These are phyloP conservation scores for Didymella sp. DNA, from an alignment of 2,329 filamentous ascomycete genomes.

Conservation along the genomic window DNA sequence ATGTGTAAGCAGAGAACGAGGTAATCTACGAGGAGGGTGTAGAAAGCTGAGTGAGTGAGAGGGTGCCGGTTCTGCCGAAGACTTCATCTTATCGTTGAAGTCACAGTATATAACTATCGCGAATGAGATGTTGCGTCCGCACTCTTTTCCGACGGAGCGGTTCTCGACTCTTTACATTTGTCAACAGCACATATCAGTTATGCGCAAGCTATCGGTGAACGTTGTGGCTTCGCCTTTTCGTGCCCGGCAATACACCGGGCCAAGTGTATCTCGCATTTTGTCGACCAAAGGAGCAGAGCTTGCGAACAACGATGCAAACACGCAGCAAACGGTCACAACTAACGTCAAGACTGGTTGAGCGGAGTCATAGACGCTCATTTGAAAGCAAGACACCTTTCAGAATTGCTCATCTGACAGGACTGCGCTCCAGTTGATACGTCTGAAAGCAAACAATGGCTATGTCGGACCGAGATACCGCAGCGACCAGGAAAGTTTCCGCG, in stretches of 20 bases:
- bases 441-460: neutral
- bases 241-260: neutral
- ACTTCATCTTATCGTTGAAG: neutral
- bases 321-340: neutral
- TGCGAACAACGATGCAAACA: neutral
- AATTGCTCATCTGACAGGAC: neutral
- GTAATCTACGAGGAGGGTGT: slow-evolving; percentile 14
- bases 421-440: neutral
- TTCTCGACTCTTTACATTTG: neutral
- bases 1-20: slow-evolving; percentile 11
- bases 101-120: neutral
- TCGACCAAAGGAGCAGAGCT: slow-evolving; percentile 10
- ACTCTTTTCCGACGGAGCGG: neutral
- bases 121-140: neutral
- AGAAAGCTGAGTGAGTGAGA: slow-evolving; percentile 2
- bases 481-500: neutral
- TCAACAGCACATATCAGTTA: neutral
- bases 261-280: slow-evolving; percentile 7
- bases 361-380: neutral
- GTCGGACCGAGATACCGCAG: slow-evolving; percentile 20
- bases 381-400: neutral
- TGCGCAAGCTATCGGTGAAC: neutral
- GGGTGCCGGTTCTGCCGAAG: no score
- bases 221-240: neutral
- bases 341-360: neutral